Conservation (phyloP, 805 yeast species). For the Candida chilensis region DNA sequence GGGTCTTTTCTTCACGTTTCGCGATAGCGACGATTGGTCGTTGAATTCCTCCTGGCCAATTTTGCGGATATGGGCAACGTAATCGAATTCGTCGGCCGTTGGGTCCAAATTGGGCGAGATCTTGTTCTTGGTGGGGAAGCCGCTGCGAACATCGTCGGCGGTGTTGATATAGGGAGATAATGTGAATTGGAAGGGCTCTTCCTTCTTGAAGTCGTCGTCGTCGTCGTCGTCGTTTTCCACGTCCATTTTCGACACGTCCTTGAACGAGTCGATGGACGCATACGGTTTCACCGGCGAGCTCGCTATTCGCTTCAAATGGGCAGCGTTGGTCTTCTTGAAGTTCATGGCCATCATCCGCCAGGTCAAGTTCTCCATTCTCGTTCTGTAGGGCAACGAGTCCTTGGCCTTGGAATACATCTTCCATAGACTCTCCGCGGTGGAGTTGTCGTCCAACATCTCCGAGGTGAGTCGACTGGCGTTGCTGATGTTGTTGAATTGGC, state of each 20-base stretch:
- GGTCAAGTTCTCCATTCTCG: constrained; percentile 75
- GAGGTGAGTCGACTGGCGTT: neutral
- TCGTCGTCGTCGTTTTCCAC: neutral
- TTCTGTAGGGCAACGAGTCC: constrained; percentile 63
- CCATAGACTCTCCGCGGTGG: constrained; percentile 41
- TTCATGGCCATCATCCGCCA: constrained; percentile 79
- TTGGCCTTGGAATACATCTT: constrained; percentile 73
- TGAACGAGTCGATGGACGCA: no score
- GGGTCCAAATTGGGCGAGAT: constrained; percentile 21
- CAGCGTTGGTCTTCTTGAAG: constrained; percentile 5
- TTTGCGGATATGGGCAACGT: constrained; percentile 52
- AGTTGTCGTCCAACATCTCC: constrained; percentile 3
- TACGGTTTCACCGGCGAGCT: no score
- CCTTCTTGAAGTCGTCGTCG: neutral
- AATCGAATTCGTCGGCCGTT: constrained; percentile 48
- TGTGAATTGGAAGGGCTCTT: constrained; percentile 1
- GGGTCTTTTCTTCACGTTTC: constrained; percentile 9
- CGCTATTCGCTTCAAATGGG: neutral
- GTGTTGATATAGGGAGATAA: neutral
- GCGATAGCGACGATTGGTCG: constrained; percentile 1
- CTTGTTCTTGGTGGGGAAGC: constrained; percentile 5
- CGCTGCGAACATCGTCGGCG: no score
- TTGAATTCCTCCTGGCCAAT: constrained; percentile 39
- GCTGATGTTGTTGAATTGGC: neutral
- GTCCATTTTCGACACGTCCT: no score